A percentile compares a stretch with the other conserved stretches of the same genome.
phyloP scores from a whole-genome alignment of 371 early-diverging fungal genomes.

The Circinella minor region DNA sequence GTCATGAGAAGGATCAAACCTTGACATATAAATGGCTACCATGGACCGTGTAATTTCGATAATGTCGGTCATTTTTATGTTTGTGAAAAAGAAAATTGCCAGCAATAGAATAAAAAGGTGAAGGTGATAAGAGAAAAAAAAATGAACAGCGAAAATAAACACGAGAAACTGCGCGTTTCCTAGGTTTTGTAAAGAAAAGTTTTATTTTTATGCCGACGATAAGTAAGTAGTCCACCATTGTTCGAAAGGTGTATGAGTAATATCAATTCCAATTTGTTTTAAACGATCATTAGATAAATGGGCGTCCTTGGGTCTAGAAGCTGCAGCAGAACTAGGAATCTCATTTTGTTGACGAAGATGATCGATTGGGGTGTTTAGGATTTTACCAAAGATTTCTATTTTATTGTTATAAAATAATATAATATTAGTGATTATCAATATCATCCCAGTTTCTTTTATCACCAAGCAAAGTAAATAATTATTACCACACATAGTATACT shows the following conservation, averaged over 20 bases:
- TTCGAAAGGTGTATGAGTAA: slow-evolving; percentile 55
- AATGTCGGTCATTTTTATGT: slow-evolving; percentile 17
- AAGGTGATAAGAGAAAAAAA: too few species aligned
- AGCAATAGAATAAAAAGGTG: too few species aligned
- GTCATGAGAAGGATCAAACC: slow-evolving; percentile 80
- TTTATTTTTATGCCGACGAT: neutral
- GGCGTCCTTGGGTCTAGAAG: slow-evolving; percentile 67
- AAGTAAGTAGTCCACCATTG: slow-evolving; percentile 52
- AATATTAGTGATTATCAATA: neutral
- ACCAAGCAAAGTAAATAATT: too few species aligned
- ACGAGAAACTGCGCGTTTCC: neutral
- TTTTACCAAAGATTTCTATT: slow-evolving; percentile 53
- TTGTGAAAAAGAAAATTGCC: neutral
- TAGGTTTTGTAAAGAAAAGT: too few species aligned
- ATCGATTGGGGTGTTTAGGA: slow-evolving; percentile 52
- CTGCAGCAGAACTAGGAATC: slow-evolving; percentile 50
- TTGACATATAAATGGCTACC: slow-evolving; percentile 69
- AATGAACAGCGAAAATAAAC: neutral
- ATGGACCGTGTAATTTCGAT: slow-evolving; percentile 49
- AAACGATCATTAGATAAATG: slow-evolving; percentile 67
- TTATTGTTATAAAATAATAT: neutral
- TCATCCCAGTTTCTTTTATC: neutral
- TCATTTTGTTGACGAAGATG: slow-evolving; percentile 56
- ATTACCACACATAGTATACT: slow-evolving; percentile 79
- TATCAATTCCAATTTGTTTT: slow-evolving; percentile 55